Conservation (phyloP, 2,329 filamentous ascomycete species). For the Bipolaris cookei region DNA sequence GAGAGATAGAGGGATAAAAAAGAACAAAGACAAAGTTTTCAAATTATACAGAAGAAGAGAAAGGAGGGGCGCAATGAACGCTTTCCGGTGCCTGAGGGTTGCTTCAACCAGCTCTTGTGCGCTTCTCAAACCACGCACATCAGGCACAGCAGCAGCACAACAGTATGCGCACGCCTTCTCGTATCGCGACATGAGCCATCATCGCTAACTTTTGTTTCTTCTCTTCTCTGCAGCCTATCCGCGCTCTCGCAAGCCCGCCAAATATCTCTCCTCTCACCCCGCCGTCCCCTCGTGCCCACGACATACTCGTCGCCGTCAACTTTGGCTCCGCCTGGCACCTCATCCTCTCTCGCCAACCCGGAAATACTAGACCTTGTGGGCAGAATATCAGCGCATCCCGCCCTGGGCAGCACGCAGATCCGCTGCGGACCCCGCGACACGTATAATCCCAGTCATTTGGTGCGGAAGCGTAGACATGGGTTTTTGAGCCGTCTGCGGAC, state of each 20-base stretch:
- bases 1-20: too few species aligned
- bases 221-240: constrained; percentile 9
- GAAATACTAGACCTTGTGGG: constrained; percentile 44
- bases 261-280: constrained; percentile 38
- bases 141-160: constrained; percentile 19
- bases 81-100: constrained; percentile 39
- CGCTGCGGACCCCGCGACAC: constrained; percentile 60
- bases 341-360: constrained; percentile 17
- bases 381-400: constrained; percentile 48
- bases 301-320: constrained; percentile 21
- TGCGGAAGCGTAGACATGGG: constrained; percentile 67
- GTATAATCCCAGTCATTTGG: constrained; percentile 64
- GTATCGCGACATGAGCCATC: neutral
- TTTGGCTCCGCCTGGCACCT: constrained; percentile 26
- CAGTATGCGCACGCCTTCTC: constrained; percentile 21
- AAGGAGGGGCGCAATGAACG: constrained; percentile 36
- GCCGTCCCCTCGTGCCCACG: constrained; percentile 34
- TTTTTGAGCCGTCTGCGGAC: constrained; percentile 62
- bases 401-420: constrained; percentile 49
- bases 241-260: constrained; percentile 23
- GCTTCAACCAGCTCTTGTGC: constrained; percentile 24
- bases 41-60: neutral
- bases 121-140: constrained; percentile 26
- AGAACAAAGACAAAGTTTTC: too few species aligned
- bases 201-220: neutral